Evolutionary conservation across 768 basidiomycete genomes (phyloP).

Genomic region (Tremella mesenterica): DNA sequence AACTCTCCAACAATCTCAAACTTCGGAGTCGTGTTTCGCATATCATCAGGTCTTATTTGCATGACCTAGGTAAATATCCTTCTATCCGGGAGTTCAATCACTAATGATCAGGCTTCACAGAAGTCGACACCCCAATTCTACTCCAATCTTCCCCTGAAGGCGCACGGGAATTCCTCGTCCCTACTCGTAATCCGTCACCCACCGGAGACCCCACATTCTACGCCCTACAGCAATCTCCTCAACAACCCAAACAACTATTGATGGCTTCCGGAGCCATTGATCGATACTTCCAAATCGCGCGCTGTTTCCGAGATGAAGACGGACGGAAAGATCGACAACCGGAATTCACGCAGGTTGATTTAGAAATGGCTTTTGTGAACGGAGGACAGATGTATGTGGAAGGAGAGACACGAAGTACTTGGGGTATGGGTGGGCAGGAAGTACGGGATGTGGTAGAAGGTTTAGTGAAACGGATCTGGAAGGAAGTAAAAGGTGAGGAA

Average conservation of each 20-base stretch:
- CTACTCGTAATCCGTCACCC: constrained; percentile 50
- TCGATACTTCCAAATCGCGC: constrained; percentile 84
- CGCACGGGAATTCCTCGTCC: constrained; percentile 86
- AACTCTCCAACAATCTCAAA: constrained; percentile 67
- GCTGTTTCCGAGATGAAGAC: constrained; percentile 92
- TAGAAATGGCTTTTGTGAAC: constrained; percentile 91
- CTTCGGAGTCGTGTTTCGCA: constrained; percentile 75
- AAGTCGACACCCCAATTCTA: constrained; percentile 87
- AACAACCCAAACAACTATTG: constrained; percentile 89
- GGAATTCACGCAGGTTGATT: constrained; percentile 92
- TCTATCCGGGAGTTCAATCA: constrained; percentile 8
- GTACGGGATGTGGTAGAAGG: constrained; percentile 71
- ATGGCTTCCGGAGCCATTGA: constrained; percentile 84
- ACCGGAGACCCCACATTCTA: constrained; percentile 53
- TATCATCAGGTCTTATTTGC: constrained; percentile 61
- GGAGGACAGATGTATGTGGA: constrained; percentile 49
- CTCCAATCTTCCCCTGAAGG: constrained; percentile 89
- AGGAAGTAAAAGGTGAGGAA: constrained; percentile 55
- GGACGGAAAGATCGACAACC: constrained; percentile 91
- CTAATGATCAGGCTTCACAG: constrained; percentile 61
- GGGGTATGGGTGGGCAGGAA: constrained; percentile 80
- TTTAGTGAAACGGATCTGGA: constrained; percentile 68
- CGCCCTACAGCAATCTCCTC: constrained; percentile 86
- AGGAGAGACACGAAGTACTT: constrained; percentile 44
- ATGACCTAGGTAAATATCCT: constrained; percentile 58